These are phyloP conservation scores for Kodamaea sp. DNA, from an alignment of 1,139 yeast species.

Conservation along the genomic window DNA sequence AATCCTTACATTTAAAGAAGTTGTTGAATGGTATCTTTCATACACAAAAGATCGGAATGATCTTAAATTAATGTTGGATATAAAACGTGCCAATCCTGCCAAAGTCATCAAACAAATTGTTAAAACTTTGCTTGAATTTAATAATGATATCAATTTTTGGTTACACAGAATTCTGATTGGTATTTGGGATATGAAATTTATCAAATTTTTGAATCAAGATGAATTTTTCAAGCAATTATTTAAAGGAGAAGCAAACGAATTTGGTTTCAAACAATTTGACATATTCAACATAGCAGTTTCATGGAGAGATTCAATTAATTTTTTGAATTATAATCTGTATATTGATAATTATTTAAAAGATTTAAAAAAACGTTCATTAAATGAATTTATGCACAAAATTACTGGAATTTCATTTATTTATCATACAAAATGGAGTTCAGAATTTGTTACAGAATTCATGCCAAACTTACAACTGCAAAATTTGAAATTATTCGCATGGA, in stretches of 20 bases:
- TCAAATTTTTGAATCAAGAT: constrained; percentile 49
- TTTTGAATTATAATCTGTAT: constrained; percentile 36
- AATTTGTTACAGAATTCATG: constrained; percentile 33
- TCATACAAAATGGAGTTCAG: constrained; percentile 38
- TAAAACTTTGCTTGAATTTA: constrained; percentile 43
- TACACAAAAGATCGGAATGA: constrained; percentile 25
- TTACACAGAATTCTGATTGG: constrained; percentile 67
- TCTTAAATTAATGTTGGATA: constrained; percentile 68
- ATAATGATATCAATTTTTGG: constrained; percentile 63
- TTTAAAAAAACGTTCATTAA: constrained; percentile 5
- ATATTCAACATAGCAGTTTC: constrained; percentile 34
- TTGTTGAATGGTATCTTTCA: constrained; percentile 54
- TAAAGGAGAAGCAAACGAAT: constrained; percentile 10
- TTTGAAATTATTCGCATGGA: constrained; percentile 73
- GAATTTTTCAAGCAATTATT: constrained; percentile 29
- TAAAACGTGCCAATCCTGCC: constrained; percentile 68
- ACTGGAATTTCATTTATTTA: constrained; percentile 42
- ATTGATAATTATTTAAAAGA: constrained; percentile 22
- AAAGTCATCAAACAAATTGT: constrained; percentile 53
- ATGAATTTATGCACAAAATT: constrained; percentile 21
- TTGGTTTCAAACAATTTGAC: constrained; percentile 30
- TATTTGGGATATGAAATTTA: constrained; percentile 68
- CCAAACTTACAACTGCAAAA: constrained; percentile 40
- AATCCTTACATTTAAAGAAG: constrained; percentile 59
- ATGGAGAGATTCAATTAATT: constrained; percentile 35